Base-by-base conservation (phyloP, 805 yeast species). In the Ogataea nitratoaversa region DNA sequence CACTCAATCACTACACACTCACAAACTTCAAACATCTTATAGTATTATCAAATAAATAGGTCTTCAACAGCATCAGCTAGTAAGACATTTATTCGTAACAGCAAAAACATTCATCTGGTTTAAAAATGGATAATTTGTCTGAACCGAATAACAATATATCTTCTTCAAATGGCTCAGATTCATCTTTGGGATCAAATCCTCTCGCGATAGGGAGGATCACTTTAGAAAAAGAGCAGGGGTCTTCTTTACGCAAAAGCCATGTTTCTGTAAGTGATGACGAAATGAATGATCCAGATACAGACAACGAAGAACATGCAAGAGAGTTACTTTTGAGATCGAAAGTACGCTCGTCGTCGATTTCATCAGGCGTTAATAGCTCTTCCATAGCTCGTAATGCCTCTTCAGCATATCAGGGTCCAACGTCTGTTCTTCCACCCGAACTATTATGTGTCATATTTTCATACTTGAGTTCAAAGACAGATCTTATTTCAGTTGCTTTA, bases 381-480 rank as follows among this genome's bases (percentile, higher is more conserved):
- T 19, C 36, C 18, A 16, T 36, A 32, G 14, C 22, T 19, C 38
- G 38, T 7, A 42, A 45, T 38, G 38, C 28, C 28, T 36, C 43
- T 19, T 37, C 45, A 25, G 23, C 43, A 9, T 32, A 42, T 28
- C 27, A 43, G 18, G 52, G 55, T 7, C 70, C 70, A 18, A 65
- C 76, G 34, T 59, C 70, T 16, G 67, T 66, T 35, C 57, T 77
- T 36, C 82, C 82, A 8, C 76, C 82, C 0, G 82, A 77, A 60
- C 76, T 84, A 16, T 59, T 84, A 32, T 72, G 82, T 36, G 70
- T 82, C 48, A 78, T 84, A 2, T 78, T 84, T 44, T 81, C 85
- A 38, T 72, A 80, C 44, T 63, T 84, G 37, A 78, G 72, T 35
- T 71, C 82, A 31, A 77, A 73, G 48, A 56, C 72, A 3, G 89